Evolutionary conservation across 345 rosid species (phyloP), one percentile per base, ranked within the genome.

Genomic region (Salix udensis): DNA sequence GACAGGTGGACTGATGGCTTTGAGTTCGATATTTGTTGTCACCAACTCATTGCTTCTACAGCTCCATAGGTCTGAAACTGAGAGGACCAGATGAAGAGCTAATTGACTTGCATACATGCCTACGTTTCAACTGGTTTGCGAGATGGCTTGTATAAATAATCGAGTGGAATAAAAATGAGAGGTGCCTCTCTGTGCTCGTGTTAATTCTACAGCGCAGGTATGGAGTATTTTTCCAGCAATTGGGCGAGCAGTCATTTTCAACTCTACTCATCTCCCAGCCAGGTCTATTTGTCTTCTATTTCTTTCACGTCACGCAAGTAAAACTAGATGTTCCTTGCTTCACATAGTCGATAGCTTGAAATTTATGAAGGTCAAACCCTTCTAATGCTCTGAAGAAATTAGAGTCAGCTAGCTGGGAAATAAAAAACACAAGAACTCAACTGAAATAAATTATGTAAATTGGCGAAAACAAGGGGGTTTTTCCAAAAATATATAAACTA

Each of bases 1-100:
- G 64, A 76, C 88, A 89, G 98, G 97, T 81, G 98, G 96, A 60
- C 85, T 96, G 74, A 93, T 96, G 99, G 96, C 97, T 48, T 39
- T 93, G 86, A 96, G 98, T 88, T 91, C 97, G 4, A 90, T 91
- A 75, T 88, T 91, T 67, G 94, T 95, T 12, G 97, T 93, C 83
- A 86, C 93, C 81, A 91, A 90, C 86, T 95, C 97, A 34, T 84
- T 95, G 78, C 96, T 90, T 70, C 88, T 93, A 39, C 93, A 83
- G 81, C 89, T 93, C 67, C 91, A 89, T 48, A 79, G 80, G 67
- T 77, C 87, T 5, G 80, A 82, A 21, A 80, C 87, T 5, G 81
- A 79, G 24, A 80, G 74, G 71, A 84, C 58, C 73, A 76, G 67
- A 37, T 74, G 78, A 68, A 66, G 73, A 71, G 40, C 31, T 46